Percentiles rank a stretch among this genome's conserved stretches.
phyloP scores from a whole-genome alignment of 768 basidiomycete species.

The Rhodotorula taiwanensis region DNA sequence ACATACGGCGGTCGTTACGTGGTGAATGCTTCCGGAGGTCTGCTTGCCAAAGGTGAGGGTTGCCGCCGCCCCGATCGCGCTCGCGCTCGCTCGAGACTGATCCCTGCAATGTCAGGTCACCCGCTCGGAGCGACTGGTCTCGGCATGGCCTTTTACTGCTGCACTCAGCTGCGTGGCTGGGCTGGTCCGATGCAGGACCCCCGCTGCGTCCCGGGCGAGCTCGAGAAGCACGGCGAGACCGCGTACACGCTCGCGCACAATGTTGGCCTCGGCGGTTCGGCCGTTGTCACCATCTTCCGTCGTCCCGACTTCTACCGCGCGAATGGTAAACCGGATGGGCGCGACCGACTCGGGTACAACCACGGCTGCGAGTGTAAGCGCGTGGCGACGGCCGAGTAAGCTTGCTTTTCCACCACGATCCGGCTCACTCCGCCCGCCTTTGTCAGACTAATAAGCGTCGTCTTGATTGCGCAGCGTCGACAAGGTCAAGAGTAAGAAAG shows the following conservation, averaged over 20 bases:
- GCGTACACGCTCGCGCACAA: slow-evolving; percentile 71
- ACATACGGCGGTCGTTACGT: slow-evolving; percentile 65
- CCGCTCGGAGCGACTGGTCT: slow-evolving; percentile 34
- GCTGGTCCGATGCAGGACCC: slow-evolving; percentile 37
- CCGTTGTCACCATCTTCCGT: slow-evolving; percentile 65
- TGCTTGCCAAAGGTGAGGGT: slow-evolving; percentile 88
- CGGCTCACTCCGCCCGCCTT: no score
- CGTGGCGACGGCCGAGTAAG: slow-evolving; percentile 55
- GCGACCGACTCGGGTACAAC: slow-evolving; percentile 67
- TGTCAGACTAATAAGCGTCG: no score
- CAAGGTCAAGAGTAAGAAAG: slow-evolving; percentile 65
- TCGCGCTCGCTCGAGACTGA: no score
- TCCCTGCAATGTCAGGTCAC: not conserved
- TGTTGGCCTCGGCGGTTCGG: slow-evolving; percentile 50
- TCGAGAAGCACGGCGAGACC: slow-evolving; percentile 22
- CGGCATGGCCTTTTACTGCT: slow-evolving; percentile 21
- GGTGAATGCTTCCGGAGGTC: slow-evolving; percentile 73
- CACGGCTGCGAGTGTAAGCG: slow-evolving; percentile 63
- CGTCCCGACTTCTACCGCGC: slow-evolving; percentile 64
- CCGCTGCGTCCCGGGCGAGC: slow-evolving; percentile 15
- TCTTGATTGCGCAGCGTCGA: slow-evolving; percentile 46
- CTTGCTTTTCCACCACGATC: slow-evolving; percentile 39
- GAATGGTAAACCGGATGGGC: slow-evolving; percentile 53
- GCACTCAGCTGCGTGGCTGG: slow-evolving; percentile 25
- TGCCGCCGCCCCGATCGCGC: no score